A percentile compares a stretch with the other conserved stretches of the same genome.
phyloP scores from a whole-genome alignment of 73 alveolate species.

The Stentor roeselii region DNA sequence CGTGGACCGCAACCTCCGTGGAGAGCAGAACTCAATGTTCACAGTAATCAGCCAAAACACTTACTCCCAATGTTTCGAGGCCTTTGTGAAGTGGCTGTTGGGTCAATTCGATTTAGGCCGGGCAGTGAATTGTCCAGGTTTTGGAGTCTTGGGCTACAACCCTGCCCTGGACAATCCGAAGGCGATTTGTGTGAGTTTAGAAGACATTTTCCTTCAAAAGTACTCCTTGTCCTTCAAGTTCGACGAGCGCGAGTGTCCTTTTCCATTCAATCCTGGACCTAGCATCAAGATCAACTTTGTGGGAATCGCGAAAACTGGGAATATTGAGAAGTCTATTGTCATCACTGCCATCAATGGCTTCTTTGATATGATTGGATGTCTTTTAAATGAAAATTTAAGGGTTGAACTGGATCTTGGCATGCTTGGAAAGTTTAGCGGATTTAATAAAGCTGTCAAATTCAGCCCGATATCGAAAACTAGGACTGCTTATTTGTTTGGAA shows the following conservation, averaged over 20 bases:
- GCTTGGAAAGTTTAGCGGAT: conserved; percentile 47
- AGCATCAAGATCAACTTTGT: conserved; percentile 63
- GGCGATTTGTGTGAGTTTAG: conserved; percentile 39
- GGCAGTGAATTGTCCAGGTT: conserved; percentile 42
- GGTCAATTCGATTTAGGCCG: conserved; percentile 58
- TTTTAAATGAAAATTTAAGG: conserved; percentile 42
- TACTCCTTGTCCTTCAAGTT: conserved; percentile 45
- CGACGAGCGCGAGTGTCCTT: conserved; percentile 36
- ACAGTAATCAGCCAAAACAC: conserved; percentile 58
- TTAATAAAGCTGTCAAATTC: conserved; percentile 46
- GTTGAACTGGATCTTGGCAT: conserved; percentile 55
- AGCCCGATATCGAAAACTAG: conserved; percentile 52
- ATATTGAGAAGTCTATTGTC: conserved; percentile 48
- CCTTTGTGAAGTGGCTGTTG: conserved; percentile 58
- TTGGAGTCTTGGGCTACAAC: conserved; percentile 58
- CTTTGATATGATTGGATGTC: conserved; percentile 57
- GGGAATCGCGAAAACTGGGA: conserved; percentile 56
- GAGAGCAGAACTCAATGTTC: conserved; percentile 51
- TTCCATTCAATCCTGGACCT: conserved; percentile 44
- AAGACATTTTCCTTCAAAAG: conserved; percentile 45
- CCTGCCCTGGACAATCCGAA: conserved; percentile 48
- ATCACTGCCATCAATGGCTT: conserved; percentile 39
- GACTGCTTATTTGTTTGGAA: conserved; percentile 59
- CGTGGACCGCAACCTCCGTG: conserved; percentile 45
- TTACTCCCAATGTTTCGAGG: conserved; percentile 46